These are phyloP conservation scores for Wickerhamiella qilinensis DNA, from an alignment of 805 yeast species.

Conservation along the genomic window DNA sequence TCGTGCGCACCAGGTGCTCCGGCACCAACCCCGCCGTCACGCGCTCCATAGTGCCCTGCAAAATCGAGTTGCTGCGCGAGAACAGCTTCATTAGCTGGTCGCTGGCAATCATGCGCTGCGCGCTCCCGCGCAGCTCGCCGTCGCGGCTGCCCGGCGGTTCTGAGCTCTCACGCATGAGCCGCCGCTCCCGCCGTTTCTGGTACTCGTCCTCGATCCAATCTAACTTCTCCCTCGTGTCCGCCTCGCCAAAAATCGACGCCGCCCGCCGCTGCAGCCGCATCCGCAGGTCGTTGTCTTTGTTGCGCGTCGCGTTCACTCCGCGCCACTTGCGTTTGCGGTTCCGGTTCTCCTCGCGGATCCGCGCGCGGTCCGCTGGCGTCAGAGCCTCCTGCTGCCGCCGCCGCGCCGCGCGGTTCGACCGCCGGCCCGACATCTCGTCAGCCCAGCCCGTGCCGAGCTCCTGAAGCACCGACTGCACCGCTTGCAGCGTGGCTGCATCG, in stretches of 20 bases:
- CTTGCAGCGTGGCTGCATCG: conserved; percentile 16
- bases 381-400: conserved; percentile 2
- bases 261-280: conserved; percentile 68
- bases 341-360: conserved; percentile 49
- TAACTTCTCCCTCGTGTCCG: conserved; percentile 34
- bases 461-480: conserved; percentile 16
- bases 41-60: conserved; percentile 5
- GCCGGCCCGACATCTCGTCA: conserved; percentile 1
- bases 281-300: conserved; percentile 76
- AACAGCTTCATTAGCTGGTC: conserved; percentile 12
- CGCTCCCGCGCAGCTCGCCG: conserved; percentile 5
- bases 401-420: not conserved
- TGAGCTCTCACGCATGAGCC: conserved; percentile 29
- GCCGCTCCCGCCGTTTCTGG: conserved; percentile 41
- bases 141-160: not conserved
- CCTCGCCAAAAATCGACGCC: conserved; percentile 42
- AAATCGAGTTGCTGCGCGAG: conserved; percentile 10
- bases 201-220: conserved; percentile 69
- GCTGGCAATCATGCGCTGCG: conserved; percentile 4
- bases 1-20: conserved; percentile 10
- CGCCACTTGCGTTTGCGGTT: conserved; percentile 75
- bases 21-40: conserved; percentile 6
- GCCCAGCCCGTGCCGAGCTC: conserved; percentile 7
- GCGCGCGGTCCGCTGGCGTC: conserved; percentile 31
- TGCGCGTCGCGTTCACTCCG: conserved; percentile 59